A percentile compares a stretch with the other conserved stretches of the same genome.
phyloP scores from a whole-genome alignment of 2,329 filamentous ascomycete species.

The Tympanopsis confertula region DNA sequence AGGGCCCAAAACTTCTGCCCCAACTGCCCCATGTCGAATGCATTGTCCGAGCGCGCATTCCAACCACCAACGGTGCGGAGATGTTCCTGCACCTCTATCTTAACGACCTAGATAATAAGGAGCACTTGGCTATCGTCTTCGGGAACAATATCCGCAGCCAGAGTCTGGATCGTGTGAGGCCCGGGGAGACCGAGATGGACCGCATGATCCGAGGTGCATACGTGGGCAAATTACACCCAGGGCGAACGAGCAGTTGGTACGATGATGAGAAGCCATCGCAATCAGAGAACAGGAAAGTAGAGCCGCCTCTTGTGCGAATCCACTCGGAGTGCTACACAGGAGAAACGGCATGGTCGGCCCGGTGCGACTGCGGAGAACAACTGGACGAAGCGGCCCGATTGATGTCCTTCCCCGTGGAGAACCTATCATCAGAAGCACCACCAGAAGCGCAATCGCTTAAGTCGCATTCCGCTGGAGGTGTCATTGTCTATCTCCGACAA shows the following conservation, averaged over 20 bases:
- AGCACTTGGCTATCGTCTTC: slow-evolving; percentile 67
- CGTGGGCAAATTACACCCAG: slow-evolving; percentile 56
- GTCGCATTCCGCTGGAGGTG: slow-evolving; percentile 38
- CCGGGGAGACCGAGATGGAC: slow-evolving; percentile 49
- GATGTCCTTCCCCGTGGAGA: slow-evolving; percentile 42
- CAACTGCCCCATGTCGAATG: slow-evolving; percentile 56
- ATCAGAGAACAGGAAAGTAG: too few species aligned
- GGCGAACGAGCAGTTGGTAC: slow-evolving; percentile 36
- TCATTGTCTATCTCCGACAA: slow-evolving; percentile 64
- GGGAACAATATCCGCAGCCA: slow-evolving; percentile 50
- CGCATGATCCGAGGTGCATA: slow-evolving; percentile 67
- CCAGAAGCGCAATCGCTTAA: background rate
- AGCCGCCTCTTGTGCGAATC: slow-evolving; percentile 54
- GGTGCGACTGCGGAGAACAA: slow-evolving; percentile 68
- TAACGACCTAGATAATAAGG: slow-evolving; percentile 61
- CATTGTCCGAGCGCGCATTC: slow-evolving; percentile 61
- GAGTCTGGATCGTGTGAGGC: slow-evolving; percentile 36
- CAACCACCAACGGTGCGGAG: slow-evolving; percentile 61
- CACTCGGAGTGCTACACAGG: slow-evolving; percentile 70
- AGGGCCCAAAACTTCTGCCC: slow-evolving; percentile 41
- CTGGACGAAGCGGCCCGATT: slow-evolving; percentile 65
- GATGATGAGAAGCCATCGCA: background rate
- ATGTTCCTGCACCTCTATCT: slow-evolving; percentile 67
- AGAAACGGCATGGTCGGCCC: slow-evolving; percentile 66
- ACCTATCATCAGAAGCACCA: background rate